Percentiles rank a stretch among this genome's conserved stretches.
phyloP scores from a whole-genome alignment of 768 basidiomycete species.

The Amanita muscaria region DNA sequence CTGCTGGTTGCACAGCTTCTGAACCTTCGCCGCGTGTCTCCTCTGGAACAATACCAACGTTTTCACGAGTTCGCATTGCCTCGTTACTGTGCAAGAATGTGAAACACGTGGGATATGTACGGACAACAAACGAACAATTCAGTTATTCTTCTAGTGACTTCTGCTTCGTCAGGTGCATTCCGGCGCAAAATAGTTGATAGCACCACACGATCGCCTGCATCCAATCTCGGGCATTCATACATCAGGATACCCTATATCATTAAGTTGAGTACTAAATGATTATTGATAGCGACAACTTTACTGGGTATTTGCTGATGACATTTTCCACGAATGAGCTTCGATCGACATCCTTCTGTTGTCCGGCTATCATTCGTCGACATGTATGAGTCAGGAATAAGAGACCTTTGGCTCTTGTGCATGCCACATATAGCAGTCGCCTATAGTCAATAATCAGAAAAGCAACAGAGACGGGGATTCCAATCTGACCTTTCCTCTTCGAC shows the following conservation, averaged over 20 bases:
- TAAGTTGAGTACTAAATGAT: background rate
- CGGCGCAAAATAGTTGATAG: conserved; percentile 38
- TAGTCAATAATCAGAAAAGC: background rate
- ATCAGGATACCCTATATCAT: conserved; percentile 1
- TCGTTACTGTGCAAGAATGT: background rate
- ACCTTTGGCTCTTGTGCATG: conserved; percentile 76
- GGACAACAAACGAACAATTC: conserved; percentile 39
- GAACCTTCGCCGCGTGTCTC: too few species aligned
- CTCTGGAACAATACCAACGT: background rate
- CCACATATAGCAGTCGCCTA: conserved; percentile 82
- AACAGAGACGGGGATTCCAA: background rate
- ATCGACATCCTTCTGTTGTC: conserved; percentile 40
- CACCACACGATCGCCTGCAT: background rate
- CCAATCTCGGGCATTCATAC: background rate
- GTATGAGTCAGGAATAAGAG: conserved; percentile 54
- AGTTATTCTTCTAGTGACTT: conserved; percentile 30
- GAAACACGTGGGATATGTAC: background rate
- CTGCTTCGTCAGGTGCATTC: conserved; percentile 31
- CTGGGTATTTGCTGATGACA: conserved; percentile 18
- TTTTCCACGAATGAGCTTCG: conserved; percentile 51
- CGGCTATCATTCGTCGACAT: conserved; percentile 41
- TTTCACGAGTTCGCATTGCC: background rate
- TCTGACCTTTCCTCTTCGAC: conserved; percentile 72
- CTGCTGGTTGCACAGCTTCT: too few species aligned
- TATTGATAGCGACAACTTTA: background rate